Evolutionary conservation across 2,329 filamentous ascomycete species (phyloP), one percentile per base, ranked within the genome.

Genomic region (Rachicladosporium sp.): DNA sequence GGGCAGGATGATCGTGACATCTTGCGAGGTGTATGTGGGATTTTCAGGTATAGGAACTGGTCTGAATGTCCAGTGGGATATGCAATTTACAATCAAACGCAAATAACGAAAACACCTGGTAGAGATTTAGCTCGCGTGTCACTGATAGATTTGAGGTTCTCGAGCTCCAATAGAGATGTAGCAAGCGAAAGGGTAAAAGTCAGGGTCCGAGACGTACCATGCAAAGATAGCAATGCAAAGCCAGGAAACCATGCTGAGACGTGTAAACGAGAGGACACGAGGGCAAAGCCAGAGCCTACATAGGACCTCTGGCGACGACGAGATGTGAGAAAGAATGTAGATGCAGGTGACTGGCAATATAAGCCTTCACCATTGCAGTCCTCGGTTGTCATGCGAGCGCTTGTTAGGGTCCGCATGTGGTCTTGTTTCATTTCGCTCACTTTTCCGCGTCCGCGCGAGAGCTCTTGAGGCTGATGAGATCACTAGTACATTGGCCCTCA

Each of bases 1-100:
- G 6, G 89, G 89, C 45, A 95, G 83, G 52, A 96, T 84, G 47
- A 95, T 86, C 4, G 89, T 94, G 53, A 94, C 87, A 73, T 96
- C 85, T 50, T 83, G 67, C 29, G 78, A 74, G 21, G 78, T 85
- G 58, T 87, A 80, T 33, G 71, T 78, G n/a, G 89, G 86, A 46
- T 86, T 82, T 43, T 77, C 75, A 31, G 86, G 82, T 40, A 89
- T 81, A 32, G 82, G 82, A 46, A 87, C 83, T 19, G 88, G 87
- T 61, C 78, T 82, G 67, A 93, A 94, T 8, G 70, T 70, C 82
- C 85, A 91, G 59, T 93, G 88, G 52, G 83, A 86, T 52, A 83
- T 67, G 53, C 84, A 77, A 59, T 95, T 91, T 51, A 93, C 79
- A 52, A 93, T 69, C 50, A 93, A 73, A 48, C 89, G 82, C 45